These are phyloP conservation scores for Crataegus laevigata DNA, from an alignment of 306 rosid species.

Conservation along the genomic window DNA sequence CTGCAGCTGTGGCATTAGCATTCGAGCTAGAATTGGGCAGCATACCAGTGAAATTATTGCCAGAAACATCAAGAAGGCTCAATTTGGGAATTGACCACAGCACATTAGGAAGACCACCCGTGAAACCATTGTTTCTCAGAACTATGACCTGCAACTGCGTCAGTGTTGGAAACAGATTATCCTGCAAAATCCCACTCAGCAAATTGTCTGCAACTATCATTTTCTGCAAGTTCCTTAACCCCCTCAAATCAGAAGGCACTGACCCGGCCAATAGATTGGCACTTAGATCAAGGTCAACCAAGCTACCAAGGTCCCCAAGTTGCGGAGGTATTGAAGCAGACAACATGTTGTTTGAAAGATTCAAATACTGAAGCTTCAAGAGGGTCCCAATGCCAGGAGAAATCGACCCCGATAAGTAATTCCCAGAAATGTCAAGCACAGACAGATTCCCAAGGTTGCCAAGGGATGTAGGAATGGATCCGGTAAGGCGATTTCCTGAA, in stretches of 20 bases:
- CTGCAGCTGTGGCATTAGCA: constrained; percentile 22
- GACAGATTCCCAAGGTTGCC: constrained; percentile 52
- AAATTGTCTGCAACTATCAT: constrained; percentile 43
- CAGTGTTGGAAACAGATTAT: constrained; percentile 29
- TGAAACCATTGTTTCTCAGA: constrained; percentile 47
- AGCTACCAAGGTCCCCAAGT: constrained; percentile 50
- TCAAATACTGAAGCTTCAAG: constrained; percentile 54
- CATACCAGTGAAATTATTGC: constrained; percentile 57
- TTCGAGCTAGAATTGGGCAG: constrained; percentile 50
- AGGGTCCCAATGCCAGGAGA: constrained; percentile 49
- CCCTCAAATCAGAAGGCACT: constrained; percentile 42
- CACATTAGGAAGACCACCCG: constrained; percentile 45
- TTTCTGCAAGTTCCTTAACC: constrained; percentile 50
- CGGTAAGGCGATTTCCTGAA: constrained; percentile 46
- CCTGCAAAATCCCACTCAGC: constrained; percentile 48
- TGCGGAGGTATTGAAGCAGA: constrained; percentile 52
- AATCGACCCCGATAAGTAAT: constrained; percentile 50
- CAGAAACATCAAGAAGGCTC: constrained; percentile 56
- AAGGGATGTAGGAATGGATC: constrained; percentile 45
- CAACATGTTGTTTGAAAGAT: constrained; percentile 58
- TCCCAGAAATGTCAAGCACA: constrained; percentile 58
- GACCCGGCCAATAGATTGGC: constrained; percentile 48
- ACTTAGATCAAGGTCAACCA: constrained; percentile 85
- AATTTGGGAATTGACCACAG: constrained; percentile 60
- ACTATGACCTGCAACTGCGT: constrained; percentile 45